A percentile compares a stretch with the other conserved stretches of the same genome.
These are phyloP conservation scores for Aureoboletus auriporus DNA, from an alignment of 768 basidiomycete species.

Conservation along the genomic window DNA sequence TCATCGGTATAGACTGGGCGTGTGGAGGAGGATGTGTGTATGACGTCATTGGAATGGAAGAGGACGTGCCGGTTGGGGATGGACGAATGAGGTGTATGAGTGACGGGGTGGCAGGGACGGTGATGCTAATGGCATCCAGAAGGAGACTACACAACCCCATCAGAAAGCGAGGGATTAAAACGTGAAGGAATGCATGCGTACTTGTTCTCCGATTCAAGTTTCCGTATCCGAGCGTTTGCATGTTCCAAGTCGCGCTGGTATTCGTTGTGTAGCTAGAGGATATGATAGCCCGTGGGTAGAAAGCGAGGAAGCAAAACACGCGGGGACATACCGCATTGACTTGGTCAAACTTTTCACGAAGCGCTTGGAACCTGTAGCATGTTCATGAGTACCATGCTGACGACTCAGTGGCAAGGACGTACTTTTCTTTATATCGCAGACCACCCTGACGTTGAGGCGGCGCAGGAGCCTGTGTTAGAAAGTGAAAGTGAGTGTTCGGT, in stretches of 20 bases:
- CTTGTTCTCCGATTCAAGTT: conserved; percentile 32
- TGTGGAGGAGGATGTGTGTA: conserved; percentile 11
- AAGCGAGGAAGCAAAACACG: neutral
- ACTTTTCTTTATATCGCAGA: conserved; percentile 32
- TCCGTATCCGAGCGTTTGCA: conserved; percentile 26
- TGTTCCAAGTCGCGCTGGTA: conserved; percentile 24
- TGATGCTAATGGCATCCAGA: conserved; percentile 31
- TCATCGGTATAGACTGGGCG: conserved; percentile 11
- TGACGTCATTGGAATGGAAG: conserved; percentile 16
- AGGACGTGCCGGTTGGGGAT: conserved; percentile 20
- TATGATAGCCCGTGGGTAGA: neutral
- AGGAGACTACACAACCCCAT: conserved; percentile 20
- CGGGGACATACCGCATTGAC: conserved; percentile 26
- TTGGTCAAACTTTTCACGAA: conserved; percentile 32
- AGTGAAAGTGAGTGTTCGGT: neutral
- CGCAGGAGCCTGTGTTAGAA: conserved; percentile 8
- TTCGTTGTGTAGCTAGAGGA: conserved; percentile 18
- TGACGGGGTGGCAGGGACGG: conserved; percentile 30
- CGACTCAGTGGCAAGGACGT: neutral
- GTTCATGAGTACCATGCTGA: neutral
- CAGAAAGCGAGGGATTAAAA: neutral
- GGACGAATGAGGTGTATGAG: conserved; percentile 29
- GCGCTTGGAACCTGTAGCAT: conserved; percentile 22
- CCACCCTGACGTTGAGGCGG: conserved; percentile 14
- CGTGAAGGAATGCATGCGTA: conserved; percentile 8